Evolutionary conservation across 257 asterid genomes (phyloP).

Genomic region (Solanum sitiens): DNA sequence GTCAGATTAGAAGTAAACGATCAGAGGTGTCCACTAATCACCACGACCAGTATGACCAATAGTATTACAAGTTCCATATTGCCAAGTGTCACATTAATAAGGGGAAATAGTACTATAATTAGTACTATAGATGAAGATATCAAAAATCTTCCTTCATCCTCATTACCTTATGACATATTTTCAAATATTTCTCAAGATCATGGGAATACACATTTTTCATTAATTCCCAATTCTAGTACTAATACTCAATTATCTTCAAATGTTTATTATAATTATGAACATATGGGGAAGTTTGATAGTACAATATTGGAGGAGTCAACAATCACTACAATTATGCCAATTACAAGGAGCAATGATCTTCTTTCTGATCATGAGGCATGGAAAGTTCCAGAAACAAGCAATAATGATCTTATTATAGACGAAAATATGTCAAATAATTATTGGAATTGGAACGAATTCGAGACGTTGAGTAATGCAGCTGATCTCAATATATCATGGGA

Average conservation of each 20-base stretch:
- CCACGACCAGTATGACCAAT: not conserved
- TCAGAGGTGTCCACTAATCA: not conserved
- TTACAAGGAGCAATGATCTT: conserved; percentile 2
- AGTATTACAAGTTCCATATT: not conserved
- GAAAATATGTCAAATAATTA: conserved; percentile 9
- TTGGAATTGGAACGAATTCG: conserved; percentile 36
- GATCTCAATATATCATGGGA: conserved; percentile 37
- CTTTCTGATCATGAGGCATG: conserved; percentile 17
- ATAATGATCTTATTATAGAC: not conserved
- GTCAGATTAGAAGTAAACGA: not conserved
- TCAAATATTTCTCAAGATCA: not conserved
- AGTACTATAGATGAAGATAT: not conserved
- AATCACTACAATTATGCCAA: conserved; percentile 24
- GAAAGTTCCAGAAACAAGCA: conserved; percentile 22
- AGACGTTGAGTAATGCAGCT: conserved; percentile 17
- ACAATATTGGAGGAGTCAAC: conserved; percentile 26
- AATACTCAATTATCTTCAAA: not conserved
- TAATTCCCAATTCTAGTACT: not conserved
- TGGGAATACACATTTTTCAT: not conserved
- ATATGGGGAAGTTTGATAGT: conserved; percentile 21
- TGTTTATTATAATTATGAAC: not conserved
- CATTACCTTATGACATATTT: conserved; percentile 2
- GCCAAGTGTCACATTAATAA: not conserved
- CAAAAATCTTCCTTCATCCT: conserved; percentile 8
- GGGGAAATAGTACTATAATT: not conserved